A percentile compares a stretch with the other conserved stretches of the same genome.
phyloP scores from a whole-genome alignment of 2,329 filamentous ascomycete species.

The Fusarium subtropicale region DNA sequence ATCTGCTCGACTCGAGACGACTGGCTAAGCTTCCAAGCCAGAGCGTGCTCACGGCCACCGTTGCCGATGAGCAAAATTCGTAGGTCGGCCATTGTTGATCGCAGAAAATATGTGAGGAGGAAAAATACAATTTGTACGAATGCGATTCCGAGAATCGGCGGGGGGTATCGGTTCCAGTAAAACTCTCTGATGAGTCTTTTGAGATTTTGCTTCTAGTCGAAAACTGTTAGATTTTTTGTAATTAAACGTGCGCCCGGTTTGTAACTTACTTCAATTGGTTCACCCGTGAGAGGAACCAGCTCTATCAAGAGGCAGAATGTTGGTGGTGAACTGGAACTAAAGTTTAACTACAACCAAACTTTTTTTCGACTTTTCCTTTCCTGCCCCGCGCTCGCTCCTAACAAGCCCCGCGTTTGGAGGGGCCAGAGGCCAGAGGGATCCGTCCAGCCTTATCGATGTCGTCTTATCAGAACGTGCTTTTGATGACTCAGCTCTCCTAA shows the following conservation, averaged over 20 bases:
- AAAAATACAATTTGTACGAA: constrained; percentile 16
- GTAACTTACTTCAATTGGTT: constrained; percentile 31
- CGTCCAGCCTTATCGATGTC: constrained; percentile 8
- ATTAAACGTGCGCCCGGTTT: background rate
- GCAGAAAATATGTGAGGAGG: constrained; percentile 16
- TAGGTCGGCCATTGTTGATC: constrained; percentile 56
- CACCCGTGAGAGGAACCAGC: constrained; percentile 39
- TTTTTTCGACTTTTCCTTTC: constrained; percentile 29
- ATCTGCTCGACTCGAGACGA: constrained; percentile 83
- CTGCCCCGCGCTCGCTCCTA: constrained; percentile 29
- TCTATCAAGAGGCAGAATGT: constrained; percentile 30
- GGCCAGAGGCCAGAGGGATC: background rate
- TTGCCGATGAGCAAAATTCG: constrained; percentile 90
- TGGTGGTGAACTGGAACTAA: constrained; percentile 24
- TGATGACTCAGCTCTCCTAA: constrained; percentile 18
- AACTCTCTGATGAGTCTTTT: constrained; percentile 11
- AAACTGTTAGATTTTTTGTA: background rate
- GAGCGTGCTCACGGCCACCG: constrained; percentile 92
- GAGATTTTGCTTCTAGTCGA: constrained; percentile 15
- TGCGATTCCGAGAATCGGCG: constrained; percentile 39
- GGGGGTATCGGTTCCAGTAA: constrained; percentile 19
- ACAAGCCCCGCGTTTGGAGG: constrained; percentile 24
- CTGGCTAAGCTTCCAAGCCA: constrained; percentile 93
- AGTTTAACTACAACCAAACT: constrained; percentile 28
- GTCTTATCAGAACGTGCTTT: constrained; percentile 13